phyloP scores from a whole-genome alignment of 1,284 basidiomycete genomes.

The Microbotryum violaceum region DNA sequence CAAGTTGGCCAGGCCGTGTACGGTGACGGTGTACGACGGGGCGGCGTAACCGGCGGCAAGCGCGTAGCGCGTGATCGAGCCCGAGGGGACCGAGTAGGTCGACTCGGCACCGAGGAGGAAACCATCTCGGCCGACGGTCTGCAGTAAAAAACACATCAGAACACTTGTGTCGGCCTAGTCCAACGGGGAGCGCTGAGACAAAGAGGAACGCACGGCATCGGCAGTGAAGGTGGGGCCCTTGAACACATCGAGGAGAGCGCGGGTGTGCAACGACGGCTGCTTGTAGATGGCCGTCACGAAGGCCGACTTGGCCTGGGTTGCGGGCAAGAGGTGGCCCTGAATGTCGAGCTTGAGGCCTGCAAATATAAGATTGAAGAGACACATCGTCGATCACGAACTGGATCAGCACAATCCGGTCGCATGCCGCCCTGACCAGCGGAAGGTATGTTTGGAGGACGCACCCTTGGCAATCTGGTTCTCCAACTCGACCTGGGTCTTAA shows the following conservation, averaged over 20 bases:
- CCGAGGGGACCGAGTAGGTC: slow-evolving; percentile 91
- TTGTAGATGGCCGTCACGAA: slow-evolving; percentile 81
- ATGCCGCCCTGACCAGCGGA: neutral
- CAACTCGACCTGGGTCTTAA: slow-evolving; percentile 79
- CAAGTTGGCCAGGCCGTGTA: slow-evolving; percentile 92
- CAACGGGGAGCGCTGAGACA: too few relatives aligned
- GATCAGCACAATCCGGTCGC: neutral
- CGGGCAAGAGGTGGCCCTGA: slow-evolving; percentile 73
- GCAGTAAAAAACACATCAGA: neutral
- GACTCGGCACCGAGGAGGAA: slow-evolving; percentile 96
- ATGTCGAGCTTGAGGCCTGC: slow-evolving; percentile 84
- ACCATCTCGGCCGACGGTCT: slow-evolving; percentile 84
- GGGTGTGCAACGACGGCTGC: slow-evolving; percentile 91
- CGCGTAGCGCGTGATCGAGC: slow-evolving; percentile 85
- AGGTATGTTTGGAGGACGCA: slow-evolving; percentile 9
- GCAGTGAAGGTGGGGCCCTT: slow-evolving; percentile 97
- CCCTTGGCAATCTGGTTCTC: slow-evolving; percentile 96
- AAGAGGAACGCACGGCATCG: slow-evolving; percentile 54
- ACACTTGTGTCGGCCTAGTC: neutral
- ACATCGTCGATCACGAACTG: neutral
- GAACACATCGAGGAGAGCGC: slow-evolving; percentile 87
- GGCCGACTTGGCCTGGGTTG: slow-evolving; percentile 71
- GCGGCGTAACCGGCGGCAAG: slow-evolving; percentile 90
- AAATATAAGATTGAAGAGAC: neutral
- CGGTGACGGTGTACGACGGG: slow-evolving; percentile 90